These are phyloP conservation scores for Tothia fuscella DNA, from an alignment of 2,329 filamentous ascomycete species.

Conservation along the genomic window DNA sequence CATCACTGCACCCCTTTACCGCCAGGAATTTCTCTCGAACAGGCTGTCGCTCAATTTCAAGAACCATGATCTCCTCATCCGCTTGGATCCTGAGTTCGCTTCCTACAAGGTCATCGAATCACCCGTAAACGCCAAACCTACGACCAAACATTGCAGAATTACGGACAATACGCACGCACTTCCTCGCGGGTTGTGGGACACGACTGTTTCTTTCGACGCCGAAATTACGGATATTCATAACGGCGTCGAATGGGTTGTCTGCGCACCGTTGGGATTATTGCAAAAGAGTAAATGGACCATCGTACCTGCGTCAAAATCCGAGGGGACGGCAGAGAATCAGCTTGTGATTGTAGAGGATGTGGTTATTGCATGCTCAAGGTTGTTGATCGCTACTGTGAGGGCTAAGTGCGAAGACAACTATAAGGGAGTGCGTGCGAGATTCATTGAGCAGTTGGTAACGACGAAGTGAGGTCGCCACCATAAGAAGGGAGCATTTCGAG, in stretches of 20 bases:
- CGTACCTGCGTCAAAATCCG: conserved; percentile 13
- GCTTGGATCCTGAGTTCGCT: conserved; percentile 24
- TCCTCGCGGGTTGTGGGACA: conserved; percentile 24
- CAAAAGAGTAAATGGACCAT: conserved; percentile 23
- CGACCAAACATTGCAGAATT: conserved; percentile 24
- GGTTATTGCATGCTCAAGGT: conserved; percentile 22
- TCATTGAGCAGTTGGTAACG: conserved; percentile 17
- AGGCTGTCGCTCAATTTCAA: conserved; percentile 20
- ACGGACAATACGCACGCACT: conserved; percentile 27
- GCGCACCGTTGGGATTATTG: conserved; percentile 23
- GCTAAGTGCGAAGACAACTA: conserved; percentile 26
- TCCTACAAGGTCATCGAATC: conserved; percentile 19
- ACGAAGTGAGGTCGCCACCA: no score
- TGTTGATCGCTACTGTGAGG: conserved; percentile 24
- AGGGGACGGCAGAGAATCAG: conserved; percentile 13
- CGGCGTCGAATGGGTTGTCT: conserved; percentile 24
- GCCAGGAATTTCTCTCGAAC: conserved; percentile 14
- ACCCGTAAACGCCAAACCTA: conserved; percentile 16
- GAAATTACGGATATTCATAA: conserved; percentile 23
- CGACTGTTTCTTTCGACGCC: conserved; percentile 23
- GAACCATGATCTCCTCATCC: conserved; percentile 26
- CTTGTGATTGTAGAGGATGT: conserved; percentile 26
- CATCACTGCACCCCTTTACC: conserved; percentile 24
- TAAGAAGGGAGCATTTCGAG: no score
- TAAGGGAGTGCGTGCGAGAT: conserved; percentile 22